A percentile compares a stretch with the other conserved stretches of the same genome.
Evolutionary conservation across 1,139 yeast genomes (phyloP).

Genomic region (Taiozyma sp.): DNA sequence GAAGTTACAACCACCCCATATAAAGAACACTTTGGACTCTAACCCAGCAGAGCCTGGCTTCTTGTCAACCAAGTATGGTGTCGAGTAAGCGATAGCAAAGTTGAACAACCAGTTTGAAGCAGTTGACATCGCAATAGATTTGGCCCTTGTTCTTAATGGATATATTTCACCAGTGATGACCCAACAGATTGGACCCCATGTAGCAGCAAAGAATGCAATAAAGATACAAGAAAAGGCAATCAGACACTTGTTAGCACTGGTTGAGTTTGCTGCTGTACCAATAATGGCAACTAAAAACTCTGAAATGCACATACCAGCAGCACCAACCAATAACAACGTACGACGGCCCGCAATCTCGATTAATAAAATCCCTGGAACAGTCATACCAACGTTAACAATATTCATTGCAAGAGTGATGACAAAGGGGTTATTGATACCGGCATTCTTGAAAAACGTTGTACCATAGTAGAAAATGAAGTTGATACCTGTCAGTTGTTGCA

Average conservation of each 20-base stretch:
- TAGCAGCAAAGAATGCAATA: slow-evolving; percentile 68
- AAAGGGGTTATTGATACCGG: slow-evolving; percentile 44
- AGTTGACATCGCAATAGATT: slow-evolving; percentile 67
- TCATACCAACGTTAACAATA: slow-evolving; percentile 58
- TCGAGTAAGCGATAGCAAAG: slow-evolving; percentile 66
- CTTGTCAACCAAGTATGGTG: slow-evolving; percentile 66
- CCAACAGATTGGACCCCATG: slow-evolving; percentile 85
- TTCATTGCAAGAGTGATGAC: slow-evolving; percentile 53
- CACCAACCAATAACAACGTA: slow-evolving; percentile 45
- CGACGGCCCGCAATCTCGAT: slow-evolving; percentile 55
- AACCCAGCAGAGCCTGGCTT: slow-evolving; percentile 57
- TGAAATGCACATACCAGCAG: slow-evolving; percentile 54
- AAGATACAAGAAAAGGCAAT: slow-evolving; percentile 67
- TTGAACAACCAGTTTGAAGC: slow-evolving; percentile 79
- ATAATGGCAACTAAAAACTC: slow-evolving; percentile 58
- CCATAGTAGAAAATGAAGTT: slow-evolving; percentile 71
- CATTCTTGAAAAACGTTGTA: slow-evolving; percentile 54
- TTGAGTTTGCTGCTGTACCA: slow-evolving; percentile 38
- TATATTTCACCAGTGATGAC: slow-evolving; percentile 71
- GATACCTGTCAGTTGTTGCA: slow-evolving; percentile 73
- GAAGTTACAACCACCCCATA: slow-evolving; percentile 56
- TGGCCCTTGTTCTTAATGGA: slow-evolving; percentile 69
- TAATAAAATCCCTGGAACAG: slow-evolving; percentile 59
- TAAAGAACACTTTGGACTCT: slow-evolving; percentile 66
- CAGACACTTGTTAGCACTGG: slow-evolving; percentile 49